Evolutionary conservation across 2,329 filamentous ascomycete genomes (phyloP).

Genomic region (Boeremia lycopersici): DNA sequence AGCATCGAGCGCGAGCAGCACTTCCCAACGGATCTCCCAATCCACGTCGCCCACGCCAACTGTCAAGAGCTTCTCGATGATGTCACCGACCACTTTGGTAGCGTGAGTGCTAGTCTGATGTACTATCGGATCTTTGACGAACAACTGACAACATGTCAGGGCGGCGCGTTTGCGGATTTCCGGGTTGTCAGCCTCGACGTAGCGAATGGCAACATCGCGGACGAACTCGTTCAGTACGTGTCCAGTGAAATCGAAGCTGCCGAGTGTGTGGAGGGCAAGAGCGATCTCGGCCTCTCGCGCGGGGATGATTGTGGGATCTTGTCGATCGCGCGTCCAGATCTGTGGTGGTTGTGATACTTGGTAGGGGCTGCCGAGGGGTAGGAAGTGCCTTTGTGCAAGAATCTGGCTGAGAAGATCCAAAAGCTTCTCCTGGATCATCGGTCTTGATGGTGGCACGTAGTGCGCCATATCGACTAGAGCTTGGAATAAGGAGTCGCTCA

Average conservation of each 20-base stretch:
- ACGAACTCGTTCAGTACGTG: slow-evolving; percentile 98
- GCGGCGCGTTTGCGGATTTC: slow-evolving; percentile 94
- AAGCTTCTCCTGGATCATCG: slow-evolving; percentile 89
- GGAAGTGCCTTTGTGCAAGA: slow-evolving; percentile 88
- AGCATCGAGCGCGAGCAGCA: slow-evolving; percentile 85
- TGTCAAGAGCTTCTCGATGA: slow-evolving; percentile 94
- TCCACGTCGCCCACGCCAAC: slow-evolving; percentile 92
- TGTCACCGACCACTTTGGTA: slow-evolving; percentile 94
- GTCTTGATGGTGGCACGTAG: slow-evolving; percentile 93
- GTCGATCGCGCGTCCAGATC: slow-evolving; percentile 83
- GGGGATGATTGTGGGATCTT: slow-evolving; percentile 82
- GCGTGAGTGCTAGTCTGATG: slow-evolving; percentile 97
- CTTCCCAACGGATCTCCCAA: slow-evolving; percentile 84
- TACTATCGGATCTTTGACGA: slow-evolving; percentile 95
- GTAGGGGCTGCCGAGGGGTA: slow-evolving; percentile 87
- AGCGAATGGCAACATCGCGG: slow-evolving; percentile 95
- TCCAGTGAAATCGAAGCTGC: slow-evolving; percentile 91
- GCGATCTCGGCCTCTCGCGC: slow-evolving; percentile 85
- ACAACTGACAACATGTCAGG: slow-evolving; percentile 96
- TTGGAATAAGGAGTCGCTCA: slow-evolving; percentile 92
- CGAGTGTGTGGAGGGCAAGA: slow-evolving; percentile 88
- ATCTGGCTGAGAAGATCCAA: slow-evolving; percentile 95
- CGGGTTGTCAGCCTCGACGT: slow-evolving; percentile 93
- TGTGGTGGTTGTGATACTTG: slow-evolving; percentile 82
- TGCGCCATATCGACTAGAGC: slow-evolving; percentile 98